Base-by-base conservation (phyloP, 345 rosid genomes). In the Gossypium stocksii region DNA sequence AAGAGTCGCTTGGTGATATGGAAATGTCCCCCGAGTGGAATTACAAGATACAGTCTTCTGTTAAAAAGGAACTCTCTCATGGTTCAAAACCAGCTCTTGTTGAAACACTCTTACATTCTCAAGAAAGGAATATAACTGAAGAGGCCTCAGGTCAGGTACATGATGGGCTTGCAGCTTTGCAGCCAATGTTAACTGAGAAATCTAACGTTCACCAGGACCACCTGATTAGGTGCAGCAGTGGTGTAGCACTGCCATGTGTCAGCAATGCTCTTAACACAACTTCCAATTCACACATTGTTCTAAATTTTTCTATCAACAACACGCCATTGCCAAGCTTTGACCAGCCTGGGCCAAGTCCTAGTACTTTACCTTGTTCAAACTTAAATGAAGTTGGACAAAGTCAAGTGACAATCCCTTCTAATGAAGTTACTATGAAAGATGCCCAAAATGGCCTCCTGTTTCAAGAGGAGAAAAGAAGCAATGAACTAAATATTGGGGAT, bases 21-120 rank as follows among this genome's bases (percentile, higher is more conserved):
- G 92, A 89, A 69, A 92, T 87, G 97, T 88, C 97, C 76, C 98
- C 95, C 29, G 95, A 89, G 41, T 94, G 98, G 97, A 85, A 92
- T 66, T 87, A 78, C 69, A 76, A 83, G 62, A 80, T 80, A 66
- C 76, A 70, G 27, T 53, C 87, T 75, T 78, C 90, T 3, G 49
- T 68, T 51, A 81, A 85, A 58, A 79, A 82, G 45, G 89, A 85
- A 76, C 80, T 5, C 77, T 71, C 67, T 64, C 63, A 76, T 56
- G 56, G 69, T 80, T 81, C 79, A 70, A 76, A 82, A 77, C 74
- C 80, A 78, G 43, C 84, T 71, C 71, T 65, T 58, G 65, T 63
- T 12, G 82, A 79, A 72, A 51, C 77, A 74, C 72, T 86, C 56
- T 16, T 73, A 38, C 82, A 78, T 25, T 49, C 71, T 77, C 64